Conservation (phyloP, 306 rosid species). For the Gleditsia sinensis region DNA sequence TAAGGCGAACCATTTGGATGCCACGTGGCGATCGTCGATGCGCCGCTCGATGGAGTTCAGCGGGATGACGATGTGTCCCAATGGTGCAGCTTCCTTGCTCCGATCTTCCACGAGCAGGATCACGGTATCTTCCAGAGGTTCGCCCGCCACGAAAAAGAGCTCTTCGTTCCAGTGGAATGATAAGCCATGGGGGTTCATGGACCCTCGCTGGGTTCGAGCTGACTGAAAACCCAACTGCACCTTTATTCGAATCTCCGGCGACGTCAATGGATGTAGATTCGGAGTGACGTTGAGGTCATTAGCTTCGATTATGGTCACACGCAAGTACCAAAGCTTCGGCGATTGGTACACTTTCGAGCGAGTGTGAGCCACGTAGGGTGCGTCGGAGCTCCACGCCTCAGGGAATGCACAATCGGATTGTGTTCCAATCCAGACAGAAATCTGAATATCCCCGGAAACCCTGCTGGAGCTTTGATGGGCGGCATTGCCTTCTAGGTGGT, state of each 20-base stretch:
- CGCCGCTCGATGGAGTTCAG: slow-evolving; percentile 71
- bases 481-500: slow-evolving; percentile 43
- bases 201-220: slow-evolving; percentile 63
- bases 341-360: slow-evolving; percentile 55
- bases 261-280: slow-evolving; percentile 76
- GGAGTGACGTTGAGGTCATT: slow-evolving; percentile 55
- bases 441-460: slow-evolving; percentile 51
- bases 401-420: slow-evolving; percentile 46
- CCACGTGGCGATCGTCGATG: slow-evolving; percentile 81
- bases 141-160: slow-evolving; percentile 83
- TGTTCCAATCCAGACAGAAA: slow-evolving; percentile 51
- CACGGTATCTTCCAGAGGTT: slow-evolving; percentile 83
- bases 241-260: slow-evolving; percentile 75
- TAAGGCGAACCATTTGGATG: slow-evolving; percentile 70
- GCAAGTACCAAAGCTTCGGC: slow-evolving; percentile 53
- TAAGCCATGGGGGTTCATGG: slow-evolving; percentile 69
- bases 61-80: slow-evolving; percentile 68
- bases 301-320: slow-evolving; percentile 49
- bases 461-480: slow-evolving; percentile 30
- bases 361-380: slow-evolving; percentile 44
- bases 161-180: slow-evolving; percentile 91
- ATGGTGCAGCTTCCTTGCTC: slow-evolving; percentile 47
- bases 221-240: slow-evolving; percentile 76
- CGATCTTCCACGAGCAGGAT: slow-evolving; percentile 71
- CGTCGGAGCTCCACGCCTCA: slow-evolving; percentile 42